phyloP scores from a whole-genome alignment of 306 rosid genomes.

The Quercus parvula region DNA sequence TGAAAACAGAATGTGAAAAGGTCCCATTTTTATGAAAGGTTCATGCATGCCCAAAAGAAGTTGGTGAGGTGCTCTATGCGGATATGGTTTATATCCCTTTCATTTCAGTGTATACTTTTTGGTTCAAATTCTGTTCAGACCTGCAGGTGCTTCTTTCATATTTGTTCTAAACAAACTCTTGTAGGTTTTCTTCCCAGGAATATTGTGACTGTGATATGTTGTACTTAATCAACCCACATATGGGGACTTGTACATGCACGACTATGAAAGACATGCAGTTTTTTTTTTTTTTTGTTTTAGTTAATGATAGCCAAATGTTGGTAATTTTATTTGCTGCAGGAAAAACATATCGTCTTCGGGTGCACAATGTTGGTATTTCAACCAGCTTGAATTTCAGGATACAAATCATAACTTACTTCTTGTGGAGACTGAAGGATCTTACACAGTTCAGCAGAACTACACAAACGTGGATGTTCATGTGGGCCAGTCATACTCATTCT shows the following conservation, averaged over 20 bases:
- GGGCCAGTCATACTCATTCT: conserved; percentile 84
- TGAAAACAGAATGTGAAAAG: neutral
- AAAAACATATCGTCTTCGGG: conserved; percentile 67
- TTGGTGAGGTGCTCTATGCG: neutral
- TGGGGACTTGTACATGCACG: neutral
- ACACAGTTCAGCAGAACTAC: conserved; percentile 75
- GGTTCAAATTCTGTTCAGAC: neutral
- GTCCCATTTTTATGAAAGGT: neutral
- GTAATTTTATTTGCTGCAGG: conserved; percentile 48
- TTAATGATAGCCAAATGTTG: conserved; percentile 1
- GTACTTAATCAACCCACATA: neutral
- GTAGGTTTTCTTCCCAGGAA: neutral
- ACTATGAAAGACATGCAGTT: neutral
- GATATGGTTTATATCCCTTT: too few species aligned
- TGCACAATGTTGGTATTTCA: conserved; percentile 85
- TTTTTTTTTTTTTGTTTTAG: conserved; percentile 1
- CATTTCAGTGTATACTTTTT: too few species aligned
- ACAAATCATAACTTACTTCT: conserved; percentile 75
- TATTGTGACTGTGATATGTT: neutral
- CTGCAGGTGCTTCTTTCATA: neutral
- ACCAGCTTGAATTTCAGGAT: conserved; percentile 77
- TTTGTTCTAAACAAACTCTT: neutral
- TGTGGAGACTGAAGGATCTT: conserved; percentile 86
- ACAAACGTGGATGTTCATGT: conserved; percentile 78
- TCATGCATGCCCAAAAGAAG: neutral